Evolutionary conservation across 352 stramenopile species (phyloP), one percentile per base, ranked within the genome.

Genomic region (Pythium apleroticum): DNA sequence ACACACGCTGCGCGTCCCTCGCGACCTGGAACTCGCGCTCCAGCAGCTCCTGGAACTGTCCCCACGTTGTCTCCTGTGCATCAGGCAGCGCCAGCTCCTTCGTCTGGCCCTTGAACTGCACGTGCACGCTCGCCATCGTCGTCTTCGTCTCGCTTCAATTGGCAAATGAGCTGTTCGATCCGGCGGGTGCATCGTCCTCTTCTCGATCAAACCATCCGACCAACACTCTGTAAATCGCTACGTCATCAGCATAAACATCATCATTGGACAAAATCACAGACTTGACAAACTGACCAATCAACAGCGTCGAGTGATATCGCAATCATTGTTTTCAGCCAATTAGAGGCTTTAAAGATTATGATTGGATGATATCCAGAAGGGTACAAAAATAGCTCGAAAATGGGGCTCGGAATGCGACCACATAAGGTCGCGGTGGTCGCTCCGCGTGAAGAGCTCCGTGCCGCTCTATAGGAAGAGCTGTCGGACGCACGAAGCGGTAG

Each of bases 1-100:
- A 88, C 30, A 87, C 67, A 37, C 83, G 74, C 68, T 90, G 83
- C 4, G 71, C 71, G 5, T 90, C 83, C 14, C 12, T 41, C 4
- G 72, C 45, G 0, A 89, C 68, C 25, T 31, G 25, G 25, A 81
- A 55, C 25, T 69, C 43, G 9, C 37, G 22, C 43, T 72, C 66
- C 12, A 91, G 62, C 22, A 77, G 24, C 3, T 60, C 43, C 52
- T 88, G 83, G 15, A 87, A 45, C 37, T 85, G 56, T 17, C 27
- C 69, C 12, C 80, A 61, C 22, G 76, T 80, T 10, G 76, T 74
- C 10, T 59, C 15, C 1, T 24, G 27, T 11, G 54, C 64, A 12
- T 62, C 37, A 0, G 73, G 52, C 12, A 91, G 57, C 25, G 39
- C 22, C 5, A 90, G 33, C 15, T 31, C 57, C 58, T 69, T 65